phyloP scores from a whole-genome alignment of 352 stramenopile species.

The Blastocystis sp. region DNA sequence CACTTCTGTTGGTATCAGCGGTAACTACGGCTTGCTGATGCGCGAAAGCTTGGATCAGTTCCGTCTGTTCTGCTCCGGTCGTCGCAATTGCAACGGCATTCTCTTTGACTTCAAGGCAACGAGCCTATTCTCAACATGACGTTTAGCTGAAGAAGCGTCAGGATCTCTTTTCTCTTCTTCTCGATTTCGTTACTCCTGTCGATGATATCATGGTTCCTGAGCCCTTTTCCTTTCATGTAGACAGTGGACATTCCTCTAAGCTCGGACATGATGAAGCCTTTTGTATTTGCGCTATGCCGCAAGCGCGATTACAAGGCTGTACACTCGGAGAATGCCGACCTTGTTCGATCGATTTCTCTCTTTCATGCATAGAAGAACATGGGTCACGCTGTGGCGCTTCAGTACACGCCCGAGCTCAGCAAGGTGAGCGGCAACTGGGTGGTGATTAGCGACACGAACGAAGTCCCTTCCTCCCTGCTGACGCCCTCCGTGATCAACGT shows the following conservation, averaged over 20 bases:
- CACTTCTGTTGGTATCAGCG: conserved; percentile 34
- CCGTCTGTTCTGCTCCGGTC: conserved; percentile 30
- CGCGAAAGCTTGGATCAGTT: conserved; percentile 45
- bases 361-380: conserved; percentile 10
- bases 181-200: conserved; percentile 44
- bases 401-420: conserved; percentile 38
- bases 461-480: conserved; percentile 7
- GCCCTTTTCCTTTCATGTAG: not conserved
- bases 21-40: conserved; percentile 42
- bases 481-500: not conserved
- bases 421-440: conserved; percentile 48
- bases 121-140: not conserved
- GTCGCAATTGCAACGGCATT: conserved; percentile 32
- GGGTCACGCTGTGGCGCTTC: not conserved
- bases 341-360: not conserved
- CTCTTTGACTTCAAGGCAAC: conserved; percentile 36
- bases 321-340: conserved; percentile 17
- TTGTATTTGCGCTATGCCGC: conserved; percentile 29
- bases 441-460: conserved; percentile 27
- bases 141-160: conserved; percentile 42
- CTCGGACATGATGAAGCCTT: not conserved
- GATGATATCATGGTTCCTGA: conserved; percentile 34
- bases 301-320: conserved; percentile 39
- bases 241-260: conserved; percentile 32
- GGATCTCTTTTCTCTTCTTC: conserved; percentile 47